Evolutionary conservation across 1,139 yeast genomes (phyloP).

Genomic region (Candida sojae): DNA sequence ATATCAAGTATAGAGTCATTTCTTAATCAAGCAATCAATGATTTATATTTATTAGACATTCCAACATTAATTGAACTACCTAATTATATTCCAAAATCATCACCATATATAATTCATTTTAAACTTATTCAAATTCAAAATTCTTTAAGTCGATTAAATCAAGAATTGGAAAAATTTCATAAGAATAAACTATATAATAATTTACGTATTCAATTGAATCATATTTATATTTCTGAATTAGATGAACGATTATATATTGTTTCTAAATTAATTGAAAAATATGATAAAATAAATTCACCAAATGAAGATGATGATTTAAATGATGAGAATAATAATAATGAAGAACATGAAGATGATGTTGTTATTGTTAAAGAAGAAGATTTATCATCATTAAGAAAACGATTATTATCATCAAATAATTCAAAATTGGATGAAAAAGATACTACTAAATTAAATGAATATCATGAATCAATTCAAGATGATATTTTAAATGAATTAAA

Average conservation of each 20-base stretch:
- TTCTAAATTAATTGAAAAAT: slow-evolving; percentile 17
- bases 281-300: slow-evolving; percentile 13
- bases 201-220: slow-evolving; percentile 13
- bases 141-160: slow-evolving; percentile 7
- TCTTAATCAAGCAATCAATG: slow-evolving; percentile 18
- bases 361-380: slow-evolving; percentile 17
- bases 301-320: not conserved
- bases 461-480: slow-evolving; percentile 47
- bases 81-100: slow-evolving; percentile 9
- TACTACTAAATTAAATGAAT: slow-evolving; percentile 25
- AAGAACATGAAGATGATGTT: slow-evolving; percentile 3
- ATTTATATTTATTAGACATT: slow-evolving; percentile 17
- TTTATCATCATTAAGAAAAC: slow-evolving; percentile 24
- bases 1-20: slow-evolving; percentile 13
- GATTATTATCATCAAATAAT: slow-evolving; percentile 23
- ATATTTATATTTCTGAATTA: slow-evolving; percentile 16
- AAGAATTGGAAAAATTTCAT: slow-evolving; percentile 13
- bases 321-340: slow-evolving; percentile 2
- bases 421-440: slow-evolving; percentile 8
- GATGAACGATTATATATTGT: slow-evolving; percentile 28
- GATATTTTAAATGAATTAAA: slow-evolving; percentile 41
- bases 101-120: slow-evolving; percentile 27
- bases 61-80: slow-evolving; percentile 13
- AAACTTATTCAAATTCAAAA: slow-evolving; percentile 21
- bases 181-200: slow-evolving; percentile 14